phyloP scores from a whole-genome alignment of 768 basidiomycete genomes.

The Punctularia strigosozonata region DNA sequence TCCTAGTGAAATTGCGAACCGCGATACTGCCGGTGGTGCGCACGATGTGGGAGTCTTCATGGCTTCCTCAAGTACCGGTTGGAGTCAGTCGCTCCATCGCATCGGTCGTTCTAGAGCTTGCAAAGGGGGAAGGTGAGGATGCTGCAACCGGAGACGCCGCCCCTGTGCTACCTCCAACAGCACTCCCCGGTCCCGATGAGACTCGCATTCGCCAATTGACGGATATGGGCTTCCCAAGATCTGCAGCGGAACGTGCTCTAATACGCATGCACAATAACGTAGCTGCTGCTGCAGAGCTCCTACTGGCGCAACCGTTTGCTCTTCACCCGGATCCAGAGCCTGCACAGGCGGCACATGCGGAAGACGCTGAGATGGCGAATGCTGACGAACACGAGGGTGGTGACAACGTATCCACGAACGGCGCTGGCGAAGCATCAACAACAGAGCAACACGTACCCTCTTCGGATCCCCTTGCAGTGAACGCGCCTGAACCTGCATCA shows the following conservation, averaged over 20 bases:
- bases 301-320: conserved; percentile 74
- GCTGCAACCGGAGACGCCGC: conserved; percentile 26
- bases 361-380: conserved; percentile 11
- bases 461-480: not conserved
- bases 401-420: not conserved
- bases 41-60: conserved; percentile 71
- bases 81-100: conserved; percentile 67
- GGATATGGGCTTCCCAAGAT: conserved; percentile 97
- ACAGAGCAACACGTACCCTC: conserved; percentile 2
- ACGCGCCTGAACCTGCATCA: conserved; percentile 3
- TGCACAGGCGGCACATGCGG: conserved; percentile 18
- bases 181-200: conserved; percentile 53
- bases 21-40: conserved; percentile 55
- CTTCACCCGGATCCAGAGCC: conserved; percentile 57
- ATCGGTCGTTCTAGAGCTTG: conserved; percentile 67
- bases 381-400: conserved; percentile 3
- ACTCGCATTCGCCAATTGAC: conserved; percentile 69
- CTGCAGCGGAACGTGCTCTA: conserved; percentile 76
- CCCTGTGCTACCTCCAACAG: conserved; percentile 17
- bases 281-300: conserved; percentile 75
- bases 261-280: conserved; percentile 81
- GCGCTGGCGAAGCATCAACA: not conserved
- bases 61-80: conserved; percentile 70
- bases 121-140: conserved; percentile 69
- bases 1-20: conserved; percentile 72